Conservation (phyloP, 371 early-diverging fungal genomes). For the Mucor irregularis region DNA sequence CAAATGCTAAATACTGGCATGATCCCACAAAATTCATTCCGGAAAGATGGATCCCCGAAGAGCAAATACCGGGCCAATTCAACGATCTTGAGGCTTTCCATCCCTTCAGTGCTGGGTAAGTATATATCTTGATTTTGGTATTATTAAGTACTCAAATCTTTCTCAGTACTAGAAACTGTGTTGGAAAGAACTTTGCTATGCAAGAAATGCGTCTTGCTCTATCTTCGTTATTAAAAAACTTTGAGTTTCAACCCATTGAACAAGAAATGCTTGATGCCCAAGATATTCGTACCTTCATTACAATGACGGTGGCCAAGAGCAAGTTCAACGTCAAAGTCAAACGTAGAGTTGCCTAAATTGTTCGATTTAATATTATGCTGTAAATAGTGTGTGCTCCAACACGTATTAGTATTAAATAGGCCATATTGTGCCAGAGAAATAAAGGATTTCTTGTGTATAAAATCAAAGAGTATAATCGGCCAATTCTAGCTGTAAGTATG, state of each 20-base stretch:
- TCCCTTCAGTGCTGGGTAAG: slow-evolving; percentile 47
- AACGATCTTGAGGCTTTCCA: slow-evolving; percentile 35
- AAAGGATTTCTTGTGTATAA: too few species aligned
- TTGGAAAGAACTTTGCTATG: slow-evolving; percentile 53
- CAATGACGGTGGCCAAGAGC: slow-evolving; percentile 25
- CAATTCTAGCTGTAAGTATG: too few species aligned
- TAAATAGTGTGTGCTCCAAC: too few species aligned
- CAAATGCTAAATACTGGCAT: slow-evolving; percentile 28
- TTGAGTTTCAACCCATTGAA: slow-evolving; percentile 27
- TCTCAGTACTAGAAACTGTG: slow-evolving; percentile 47
- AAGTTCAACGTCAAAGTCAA: slow-evolving; percentile 29
- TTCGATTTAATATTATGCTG: too few species aligned
- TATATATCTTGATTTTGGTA: too few species aligned
- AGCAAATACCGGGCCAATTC: background rate
- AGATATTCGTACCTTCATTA: slow-evolving; percentile 25
- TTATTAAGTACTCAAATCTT: too few species aligned
- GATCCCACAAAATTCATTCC: slow-evolving; percentile 26
- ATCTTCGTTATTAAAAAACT: slow-evolving; percentile 32
- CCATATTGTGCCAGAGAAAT: too few species aligned
- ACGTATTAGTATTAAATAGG: too few species aligned
- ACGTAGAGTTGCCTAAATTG: slow-evolving; percentile 16
- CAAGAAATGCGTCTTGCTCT: slow-evolving; percentile 50
- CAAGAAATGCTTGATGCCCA: slow-evolving; percentile 27
- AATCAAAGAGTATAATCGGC: too few species aligned
- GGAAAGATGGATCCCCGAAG: slow-evolving; percentile 35